Base-by-base conservation (phyloP, 2,329 filamentous ascomycete species). In the Macrophomina tecta region DNA sequence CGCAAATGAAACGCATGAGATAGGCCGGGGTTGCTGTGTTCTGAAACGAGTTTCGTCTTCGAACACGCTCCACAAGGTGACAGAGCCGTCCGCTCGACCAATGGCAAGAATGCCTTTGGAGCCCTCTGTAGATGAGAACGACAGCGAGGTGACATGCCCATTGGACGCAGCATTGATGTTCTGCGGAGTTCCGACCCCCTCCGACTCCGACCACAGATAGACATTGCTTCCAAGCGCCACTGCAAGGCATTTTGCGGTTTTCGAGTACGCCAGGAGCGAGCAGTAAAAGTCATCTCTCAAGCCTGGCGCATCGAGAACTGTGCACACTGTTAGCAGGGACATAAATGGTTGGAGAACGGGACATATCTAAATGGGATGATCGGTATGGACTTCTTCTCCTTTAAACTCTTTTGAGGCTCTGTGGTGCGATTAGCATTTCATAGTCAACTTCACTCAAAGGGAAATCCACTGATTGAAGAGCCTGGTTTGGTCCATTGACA, bases 281-380 rank as follows among this genome's bases (percentile, higher is more conserved):
- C 93, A 97, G 77, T 99, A 99, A 77, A 94, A 99, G 78, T 99
- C 94, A 73, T 98, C 93, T 66, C 93, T 89, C n/a, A 98, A 83
- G 62, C 89, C 87, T 2, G 94, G 93, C 8, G 94, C 94, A 79
- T 97, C 93, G 5, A 99, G 84, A 6, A 97, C 91, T 80, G 89
- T 91, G 69, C 9, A n/a, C 30, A 28, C 16, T 67, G 73, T 84
- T 66, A 85, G 75, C 51, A 64, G 14, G 36, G 65, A 55, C 34
- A 42, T 12, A 16, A 28, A 23, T 11, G 18, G 12, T 34, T n/a
- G 36, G 46, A 32, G 14, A 45, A n/a, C 67, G 12, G 12, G 58
- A 81, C 85, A 76, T 83, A 90, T 89, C 91, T 91, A 81, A 96
- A 96, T 5, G 93, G 92, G 18, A 91, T 86, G 7, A 85, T 84